phyloP scores from a whole-genome alignment of 345 rosid species.

The Populus pruinosa region DNA sequence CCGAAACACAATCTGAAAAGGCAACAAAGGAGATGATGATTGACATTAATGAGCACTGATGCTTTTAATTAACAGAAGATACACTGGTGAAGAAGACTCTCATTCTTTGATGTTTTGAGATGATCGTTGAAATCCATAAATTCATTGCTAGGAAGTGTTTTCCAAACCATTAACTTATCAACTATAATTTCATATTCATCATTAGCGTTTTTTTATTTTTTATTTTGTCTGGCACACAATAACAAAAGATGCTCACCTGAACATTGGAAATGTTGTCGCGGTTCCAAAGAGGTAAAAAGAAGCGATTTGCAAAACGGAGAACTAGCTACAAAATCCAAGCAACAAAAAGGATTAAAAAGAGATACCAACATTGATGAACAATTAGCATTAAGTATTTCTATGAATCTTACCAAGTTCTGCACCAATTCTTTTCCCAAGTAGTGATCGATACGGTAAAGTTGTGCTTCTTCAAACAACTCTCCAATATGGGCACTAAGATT shows the following conservation, averaged over 20 bases:
- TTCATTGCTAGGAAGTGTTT: neutral
- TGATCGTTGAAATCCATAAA: neutral
- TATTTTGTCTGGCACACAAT: neutral
- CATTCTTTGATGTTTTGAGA: neutral
- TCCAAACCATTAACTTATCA: neutral
- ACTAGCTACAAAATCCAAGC: slow-evolving; percentile 57
- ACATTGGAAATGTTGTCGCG: slow-evolving; percentile 93
- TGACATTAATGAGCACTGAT: neutral
- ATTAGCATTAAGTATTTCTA: slow-evolving; percentile 3
- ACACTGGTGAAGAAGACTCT: neutral
- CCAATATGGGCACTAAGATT: slow-evolving; percentile 82
- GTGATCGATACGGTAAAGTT: slow-evolving; percentile 93
- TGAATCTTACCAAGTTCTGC: slow-evolving; percentile 77
- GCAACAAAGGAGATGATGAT: slow-evolving; percentile 11
- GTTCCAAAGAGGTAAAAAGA: slow-evolving; percentile 95
- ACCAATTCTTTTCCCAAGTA: slow-evolving; percentile 96
- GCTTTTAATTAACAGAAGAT: neutral
- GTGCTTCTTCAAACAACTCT: slow-evolving; percentile 81
- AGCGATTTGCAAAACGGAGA: slow-evolving; percentile 95
- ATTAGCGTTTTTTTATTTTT: neutral
- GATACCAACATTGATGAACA: slow-evolving; percentile 10
- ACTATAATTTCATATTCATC: neutral
- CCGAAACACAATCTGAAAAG: slow-evolving; percentile 83
- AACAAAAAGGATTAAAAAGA: slow-evolving; percentile 20
- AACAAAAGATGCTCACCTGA: slow-evolving; percentile 55